Evolutionary conservation across 495 filamentous ascomycete species (phyloP).

Genomic region (Penicilliopsis zonata): DNA sequence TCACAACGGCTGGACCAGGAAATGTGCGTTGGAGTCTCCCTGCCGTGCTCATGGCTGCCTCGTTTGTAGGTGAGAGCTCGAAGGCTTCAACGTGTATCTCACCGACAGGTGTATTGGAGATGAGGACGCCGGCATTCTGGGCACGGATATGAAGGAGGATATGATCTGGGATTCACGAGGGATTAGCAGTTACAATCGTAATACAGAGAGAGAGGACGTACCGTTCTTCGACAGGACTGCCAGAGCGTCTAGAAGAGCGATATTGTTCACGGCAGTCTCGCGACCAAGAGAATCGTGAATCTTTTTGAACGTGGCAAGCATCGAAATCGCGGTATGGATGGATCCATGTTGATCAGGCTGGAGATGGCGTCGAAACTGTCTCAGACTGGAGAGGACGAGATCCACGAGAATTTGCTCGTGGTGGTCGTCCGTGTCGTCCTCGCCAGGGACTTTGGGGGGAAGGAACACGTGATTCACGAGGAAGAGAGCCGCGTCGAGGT

Average conservation of each 20-base stretch:
- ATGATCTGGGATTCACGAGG: background rate
- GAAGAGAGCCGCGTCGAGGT: background rate
- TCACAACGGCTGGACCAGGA: constrained; percentile 33
- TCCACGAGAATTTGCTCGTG: constrained; percentile 4
- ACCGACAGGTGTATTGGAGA: constrained; percentile 19
- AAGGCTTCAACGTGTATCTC: constrained; percentile 39
- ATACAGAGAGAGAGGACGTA: background rate
- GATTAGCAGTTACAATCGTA: background rate
- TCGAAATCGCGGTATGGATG: constrained; percentile 1
- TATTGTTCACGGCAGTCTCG: background rate
- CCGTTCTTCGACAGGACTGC: background rate
- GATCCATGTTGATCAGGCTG: background rate
- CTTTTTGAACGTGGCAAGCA: constrained; percentile 4
- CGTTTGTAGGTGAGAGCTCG: constrained; percentile 40
- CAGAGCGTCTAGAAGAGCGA: background rate
- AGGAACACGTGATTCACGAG: constrained; percentile 41
- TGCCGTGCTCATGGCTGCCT: constrained; percentile 27
- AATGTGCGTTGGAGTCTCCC: constrained; percentile 44
- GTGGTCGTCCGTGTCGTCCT: constrained; percentile 13
- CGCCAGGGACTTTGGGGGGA: constrained; percentile 39
- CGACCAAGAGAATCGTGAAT: background rate
- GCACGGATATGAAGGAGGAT: constrained; percentile 34
- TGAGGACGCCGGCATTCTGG: constrained; percentile 49
- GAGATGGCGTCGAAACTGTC: constrained; percentile 5
- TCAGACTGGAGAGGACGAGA: constrained; percentile 4